These are phyloP conservation scores for Xylariaceae sp. DNA, from an alignment of 2,329 filamentous ascomycete species.

Conservation along the genomic window DNA sequence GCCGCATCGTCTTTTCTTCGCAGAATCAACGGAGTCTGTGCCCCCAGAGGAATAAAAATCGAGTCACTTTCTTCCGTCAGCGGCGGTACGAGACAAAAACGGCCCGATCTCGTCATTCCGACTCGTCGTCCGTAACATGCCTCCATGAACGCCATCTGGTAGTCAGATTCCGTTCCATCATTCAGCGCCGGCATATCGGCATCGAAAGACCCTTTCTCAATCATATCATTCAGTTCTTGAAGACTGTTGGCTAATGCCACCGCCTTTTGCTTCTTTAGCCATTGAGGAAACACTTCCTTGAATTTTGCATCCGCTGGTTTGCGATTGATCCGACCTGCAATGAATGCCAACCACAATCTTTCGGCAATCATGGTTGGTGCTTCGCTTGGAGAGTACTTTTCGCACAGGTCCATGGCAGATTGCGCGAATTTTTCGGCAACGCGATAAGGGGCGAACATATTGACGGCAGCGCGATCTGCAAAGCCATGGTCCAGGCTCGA, in stretches of 20 bases:
- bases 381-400: not conserved
- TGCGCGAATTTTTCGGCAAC: constrained; percentile 7
- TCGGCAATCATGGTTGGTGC: not conserved
- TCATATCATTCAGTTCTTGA: not conserved
- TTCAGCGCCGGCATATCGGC: not conserved
- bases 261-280: constrained; percentile 1
- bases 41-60: constrained; percentile 10
- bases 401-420: constrained; percentile 6
- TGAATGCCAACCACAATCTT: constrained; percentile 5
- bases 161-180: not conserved
- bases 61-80: constrained; percentile 9
- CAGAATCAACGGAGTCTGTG: constrained; percentile 14
- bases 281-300: constrained; percentile 6
- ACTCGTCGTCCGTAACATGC: constrained; percentile 7
- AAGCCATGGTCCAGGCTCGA: constrained; percentile 8
- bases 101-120: constrained; percentile 5
- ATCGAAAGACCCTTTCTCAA: not conserved
- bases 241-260: not conserved
- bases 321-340: constrained; percentile 5
- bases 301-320: not conserved
- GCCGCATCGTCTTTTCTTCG: not conserved
- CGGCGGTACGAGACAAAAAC: constrained; percentile 12
- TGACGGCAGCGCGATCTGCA: not conserved
- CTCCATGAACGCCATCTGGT: constrained; percentile 6
- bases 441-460: not conserved